Evolutionary conservation across 2,329 filamentous ascomycete species (phyloP), one percentile per base, ranked within the genome.

Genomic region (Aspergillus alliaceus): DNA sequence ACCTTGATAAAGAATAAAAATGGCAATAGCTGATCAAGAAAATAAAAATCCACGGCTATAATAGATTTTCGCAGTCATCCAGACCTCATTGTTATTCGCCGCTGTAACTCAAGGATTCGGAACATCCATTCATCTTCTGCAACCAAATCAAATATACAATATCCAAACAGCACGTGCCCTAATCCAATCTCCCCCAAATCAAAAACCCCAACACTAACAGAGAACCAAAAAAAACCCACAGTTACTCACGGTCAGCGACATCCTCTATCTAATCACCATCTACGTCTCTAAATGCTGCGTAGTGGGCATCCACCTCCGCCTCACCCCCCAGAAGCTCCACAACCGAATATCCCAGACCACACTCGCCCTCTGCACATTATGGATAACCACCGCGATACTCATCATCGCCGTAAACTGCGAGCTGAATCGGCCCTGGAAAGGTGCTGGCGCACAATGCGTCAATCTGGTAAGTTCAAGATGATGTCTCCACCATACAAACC

Each of bases 271-370:
- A 40, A 39, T 77, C 31, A 70, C 73, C 1, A 60, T 80, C 20
- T 79, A 75, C 58, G 66, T 79, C 34, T 69, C 65, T 18, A 71
- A 71, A 62, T 69, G 66, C 53, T 69, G 69, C 15, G 77, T 79
- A 35, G 69, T 75, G 6, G 70, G 76, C 15, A 73, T 82, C 11
- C 75, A 79, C 53, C 66, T 78, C 20, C 77, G 79, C 5, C 67
- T 82, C 15, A 78, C 78, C 3, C 77, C 77, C 6, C 72, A 77
- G 27, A 74, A 72, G 51, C 62, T 60, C 5, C 79, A 82, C 62
- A 70, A 71, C 11, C 52, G 68, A 14, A 66, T 70, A 2, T 72
- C 76, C 4, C 73, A 70, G 60, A 62, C 60, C 1, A 72, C 75
- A 9, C 64, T 81, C 2, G 69, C 54, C 4, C 59, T 69, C 0